Percentiles rank a stretch among this genome's conserved stretches.
These are phyloP conservation scores for Trebouxia sp. DNA, from an alignment of 139 green algal genomes.

Conservation along the genomic window DNA sequence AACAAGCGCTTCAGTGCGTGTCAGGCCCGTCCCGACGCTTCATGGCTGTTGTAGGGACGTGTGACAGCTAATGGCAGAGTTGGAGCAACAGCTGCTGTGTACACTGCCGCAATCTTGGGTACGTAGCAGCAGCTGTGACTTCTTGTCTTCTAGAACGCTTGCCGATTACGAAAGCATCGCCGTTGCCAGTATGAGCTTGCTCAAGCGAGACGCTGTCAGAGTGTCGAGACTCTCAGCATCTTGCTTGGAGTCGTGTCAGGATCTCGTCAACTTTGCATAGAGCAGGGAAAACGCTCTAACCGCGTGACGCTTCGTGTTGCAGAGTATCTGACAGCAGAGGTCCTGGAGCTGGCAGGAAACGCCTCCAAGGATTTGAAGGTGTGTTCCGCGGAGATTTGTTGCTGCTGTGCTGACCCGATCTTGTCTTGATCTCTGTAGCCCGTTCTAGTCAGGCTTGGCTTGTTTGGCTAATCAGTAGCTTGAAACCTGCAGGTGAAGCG, in stretches of 20 bases:
- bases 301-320: neutral
- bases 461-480: neutral
- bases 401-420: neutral
- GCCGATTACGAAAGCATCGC: too few species aligned
- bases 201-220: too few species aligned
- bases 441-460: too few species aligned
- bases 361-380: constrained; percentile 99
- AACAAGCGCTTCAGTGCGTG: neutral
- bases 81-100: constrained; percentile 96
- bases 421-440: constrained; percentile 1
- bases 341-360: constrained; percentile 98
- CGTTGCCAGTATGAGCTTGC: too few species aligned
- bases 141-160: neutral
- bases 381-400: neutral
- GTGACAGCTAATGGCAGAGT: constrained; percentile 95
- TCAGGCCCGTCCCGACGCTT: neutral
- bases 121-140: constrained; percentile 35
- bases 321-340: constrained; percentile 95
- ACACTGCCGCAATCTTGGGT: constrained; percentile 96
- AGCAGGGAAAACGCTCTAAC: neutral
- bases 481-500: constrained; percentile 86
- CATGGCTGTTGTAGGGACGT: constrained; percentile 58
- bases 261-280: neutral
- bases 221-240: too few species aligned
- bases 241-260: too few species aligned